A percentile compares a stretch with the other conserved stretches of the same genome.
phyloP scores from a whole-genome alignment of 1,284 basidiomycete genomes.

The Marasmius oreades region DNA sequence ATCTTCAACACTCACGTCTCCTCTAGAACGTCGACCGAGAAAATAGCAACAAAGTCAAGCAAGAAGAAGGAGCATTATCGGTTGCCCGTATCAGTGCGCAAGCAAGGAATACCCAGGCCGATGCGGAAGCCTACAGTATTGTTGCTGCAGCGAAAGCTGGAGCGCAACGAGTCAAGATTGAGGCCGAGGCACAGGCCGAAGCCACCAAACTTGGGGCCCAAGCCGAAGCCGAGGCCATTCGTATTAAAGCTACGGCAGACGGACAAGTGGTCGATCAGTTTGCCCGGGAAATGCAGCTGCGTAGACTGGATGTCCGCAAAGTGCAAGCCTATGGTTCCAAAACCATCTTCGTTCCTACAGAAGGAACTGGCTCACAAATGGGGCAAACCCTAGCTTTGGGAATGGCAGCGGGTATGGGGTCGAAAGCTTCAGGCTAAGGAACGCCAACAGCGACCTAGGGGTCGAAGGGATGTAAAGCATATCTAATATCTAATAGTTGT shows the following conservation, averaged over 20 bases:
- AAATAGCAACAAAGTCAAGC: constrained; percentile 81
- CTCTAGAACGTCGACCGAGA: constrained; percentile 74
- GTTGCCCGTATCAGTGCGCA: constrained; percentile 75
- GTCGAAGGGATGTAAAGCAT: too few relatives aligned
- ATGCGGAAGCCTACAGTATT: constrained; percentile 68
- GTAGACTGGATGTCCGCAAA: constrained; percentile 60
- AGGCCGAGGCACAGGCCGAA: constrained; percentile 69
- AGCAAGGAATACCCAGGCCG: constrained; percentile 65
- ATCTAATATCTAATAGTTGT: too few relatives aligned
- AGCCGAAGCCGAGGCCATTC: constrained; percentile 69
- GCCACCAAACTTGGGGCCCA: constrained; percentile 68
- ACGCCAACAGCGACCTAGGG: not conserved
- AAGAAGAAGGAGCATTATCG: constrained; percentile 71
- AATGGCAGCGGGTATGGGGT: constrained; percentile 63
- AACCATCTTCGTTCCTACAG: constrained; percentile 69
- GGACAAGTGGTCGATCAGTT: constrained; percentile 57
- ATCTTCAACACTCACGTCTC: not conserved
- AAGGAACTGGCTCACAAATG: constrained; percentile 53
- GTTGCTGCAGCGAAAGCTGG: constrained; percentile 73
- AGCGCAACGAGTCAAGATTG: constrained; percentile 65
- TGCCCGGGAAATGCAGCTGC: constrained; percentile 71
- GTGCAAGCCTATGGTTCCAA: constrained; percentile 64
- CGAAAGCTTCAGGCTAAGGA: constrained; percentile 9
- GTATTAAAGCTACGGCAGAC: constrained; percentile 62
- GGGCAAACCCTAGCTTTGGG: constrained; percentile 58